Base-by-base conservation (phyloP, 1,284 basidiomycete species). In the Binderoboletus segoi region DNA sequence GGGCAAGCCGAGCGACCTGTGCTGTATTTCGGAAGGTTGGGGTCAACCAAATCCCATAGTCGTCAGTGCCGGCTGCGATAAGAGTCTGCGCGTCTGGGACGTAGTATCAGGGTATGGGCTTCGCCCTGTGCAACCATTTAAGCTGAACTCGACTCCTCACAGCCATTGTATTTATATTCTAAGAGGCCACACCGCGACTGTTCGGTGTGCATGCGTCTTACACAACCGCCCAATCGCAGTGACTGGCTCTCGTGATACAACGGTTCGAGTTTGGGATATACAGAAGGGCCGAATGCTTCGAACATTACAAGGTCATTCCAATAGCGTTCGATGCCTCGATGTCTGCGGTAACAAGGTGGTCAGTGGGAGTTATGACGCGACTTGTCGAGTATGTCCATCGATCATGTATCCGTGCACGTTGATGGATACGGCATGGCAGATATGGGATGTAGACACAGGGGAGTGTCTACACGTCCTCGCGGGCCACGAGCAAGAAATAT, bases 401-500 rank as follows among this genome's bases (percentile, higher is more conserved):
- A 56, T 4, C 44, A 10, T 26, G 16, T 40, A 13, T 4, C 24
- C 35, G 21, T 41, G n/a, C 38, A 32, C 30, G 60, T 38, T 59
- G 33, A 52, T 44, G 7, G 8, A 46, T n/a, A 7, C 30, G 13
- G 15, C 8, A 7, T 10, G 20, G 16, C 63, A 93, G 91, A 73
- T 94, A 37, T 94, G 93, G 93, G 78, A 94, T 64, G 74, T 91
- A 13, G 92, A 94, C 64, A 93, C 89, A 0, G 93, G 93, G 13
- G 83, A 87, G 67, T 97, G 95, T 70, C 63, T 96, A 40, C 90
- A 93, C 58, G 83, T 93, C 23, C 84, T 98, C 38, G 70, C 82
- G n/a, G 96, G 96, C 0, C 96, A 99, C 72, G 86, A 88, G 60
- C 89, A 93, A 68, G 92, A 96, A 74, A 92, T 99, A 40, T 98